Evolutionary conservation across 257 asterid species (phyloP).

Genomic region (Nicotiana paniculata): DNA sequence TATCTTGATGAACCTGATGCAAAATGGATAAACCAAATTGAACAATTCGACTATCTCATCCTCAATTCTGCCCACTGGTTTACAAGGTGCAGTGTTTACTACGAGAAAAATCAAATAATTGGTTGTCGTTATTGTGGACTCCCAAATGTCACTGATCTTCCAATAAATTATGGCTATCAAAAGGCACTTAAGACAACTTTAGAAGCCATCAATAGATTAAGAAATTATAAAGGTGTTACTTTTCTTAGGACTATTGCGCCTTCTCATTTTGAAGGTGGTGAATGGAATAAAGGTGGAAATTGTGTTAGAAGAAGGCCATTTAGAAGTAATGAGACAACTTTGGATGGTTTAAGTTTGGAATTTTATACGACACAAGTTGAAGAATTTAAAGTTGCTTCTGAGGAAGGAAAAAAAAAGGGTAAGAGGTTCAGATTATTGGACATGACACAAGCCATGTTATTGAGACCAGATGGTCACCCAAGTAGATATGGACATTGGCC

Average conservation of each 20-base stretch:
- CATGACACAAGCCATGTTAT: slow-evolving; percentile 26
- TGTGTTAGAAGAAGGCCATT: slow-evolving; percentile 24
- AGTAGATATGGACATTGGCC: slow-evolving; percentile 36
- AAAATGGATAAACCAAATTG: slow-evolving; percentile 22
- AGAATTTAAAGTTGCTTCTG: slow-evolving; percentile 23
- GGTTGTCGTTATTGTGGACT: slow-evolving; percentile 28
- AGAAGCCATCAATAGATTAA: slow-evolving; percentile 18
- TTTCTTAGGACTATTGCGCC: slow-evolving; percentile 28
- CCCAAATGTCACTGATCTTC: slow-evolving; percentile 15
- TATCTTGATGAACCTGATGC: slow-evolving; percentile 26
- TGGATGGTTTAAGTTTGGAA: slow-evolving; percentile 28
- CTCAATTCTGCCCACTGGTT: slow-evolving; percentile 33
- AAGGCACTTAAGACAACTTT: slow-evolving; percentile 21
- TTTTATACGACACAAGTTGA: slow-evolving; percentile 28
- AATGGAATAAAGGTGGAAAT: slow-evolving; percentile 30
- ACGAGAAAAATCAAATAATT: slow-evolving; percentile 3
- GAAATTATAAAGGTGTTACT: slow-evolving; percentile 18
- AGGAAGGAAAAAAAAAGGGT: slow-evolving; percentile 11
- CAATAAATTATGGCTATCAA: slow-evolving; percentile 21
- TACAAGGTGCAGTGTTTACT: slow-evolving; percentile 21
- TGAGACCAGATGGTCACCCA: slow-evolving; percentile 38
- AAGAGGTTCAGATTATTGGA: slow-evolving; percentile 22
- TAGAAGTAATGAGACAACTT: slow-evolving; percentile 19
- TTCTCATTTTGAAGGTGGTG: slow-evolving; percentile 31
- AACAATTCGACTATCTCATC: slow-evolving; percentile 19